Evolutionary conservation across 352 stramenopile species (phyloP), one percentile per base, ranked within the genome.

Genomic region (Globisporangium middletonii): DNA sequence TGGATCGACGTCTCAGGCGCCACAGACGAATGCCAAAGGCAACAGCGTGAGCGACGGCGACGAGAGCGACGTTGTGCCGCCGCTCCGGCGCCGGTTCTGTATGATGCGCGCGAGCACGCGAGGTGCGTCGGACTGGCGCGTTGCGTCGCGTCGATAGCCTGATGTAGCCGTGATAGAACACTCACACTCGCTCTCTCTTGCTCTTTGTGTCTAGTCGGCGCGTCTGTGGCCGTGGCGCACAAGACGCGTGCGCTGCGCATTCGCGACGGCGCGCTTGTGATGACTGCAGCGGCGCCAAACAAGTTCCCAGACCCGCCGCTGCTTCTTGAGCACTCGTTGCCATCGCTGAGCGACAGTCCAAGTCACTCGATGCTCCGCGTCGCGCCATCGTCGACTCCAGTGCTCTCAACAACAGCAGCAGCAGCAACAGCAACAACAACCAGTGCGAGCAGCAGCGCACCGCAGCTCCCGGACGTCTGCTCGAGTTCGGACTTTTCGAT

Each of bases 401-500:
- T 44, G 7, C 16, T 33, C 12, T 2, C n/a, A 28, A 27, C 46
- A n/a, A 37, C 8, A 11, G 6, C 11, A 16, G 30, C 15, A 19
- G 13, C 11, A 7, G 11, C 18, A 8, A 42, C 30, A 43, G 30
- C 26, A 8, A 23, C 26, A 13, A 38, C 6, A 6, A n/a, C 13
- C 4, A 45, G 15, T 16, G 2, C 41, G 8, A 45, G 33, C 30
- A 8, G 30, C 33, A 38, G 33, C 12, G 33, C 33, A 12, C 5
- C 33, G 12, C 33, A 38, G 4, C 7, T 16, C 13, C 37, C 52
- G 37, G 53, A 68, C 5, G 74, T 79, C 27, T 72, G 55, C 63
- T 78, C 73, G 15, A 83, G 68, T 44, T 48, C 67, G 23, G 55
- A 57, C 3, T 83, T 83, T 61, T 78, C 73, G 23, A 68, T 82